phyloP scores from a whole-genome alignment of 257 asterid species.

The Orobanche coerulescens region DNA sequence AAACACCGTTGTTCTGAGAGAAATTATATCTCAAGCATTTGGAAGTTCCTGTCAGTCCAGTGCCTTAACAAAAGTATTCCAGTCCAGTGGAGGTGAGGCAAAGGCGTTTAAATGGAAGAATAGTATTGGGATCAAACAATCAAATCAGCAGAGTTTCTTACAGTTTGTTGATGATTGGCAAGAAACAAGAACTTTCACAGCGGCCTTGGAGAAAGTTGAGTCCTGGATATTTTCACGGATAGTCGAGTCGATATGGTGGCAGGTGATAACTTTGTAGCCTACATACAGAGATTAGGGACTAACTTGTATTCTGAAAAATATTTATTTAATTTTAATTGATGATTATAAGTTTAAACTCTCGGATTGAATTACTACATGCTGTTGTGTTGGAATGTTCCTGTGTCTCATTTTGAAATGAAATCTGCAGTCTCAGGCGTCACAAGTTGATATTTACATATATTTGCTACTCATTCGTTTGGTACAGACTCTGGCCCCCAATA shows the following conservation, averaged over 20 bases:
- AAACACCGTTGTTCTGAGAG: constrained; percentile 78
- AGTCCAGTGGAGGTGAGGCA: constrained; percentile 38
- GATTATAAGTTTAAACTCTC: background rate
- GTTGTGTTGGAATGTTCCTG: background rate
- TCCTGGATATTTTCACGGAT: constrained; percentile 92
- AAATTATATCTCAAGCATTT: constrained; percentile 67
- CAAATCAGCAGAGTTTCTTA: constrained; percentile 39
- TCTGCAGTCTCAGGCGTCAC: background rate
- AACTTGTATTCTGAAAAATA: background rate
- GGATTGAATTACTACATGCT: background rate
- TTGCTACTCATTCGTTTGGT: constrained; percentile 21
- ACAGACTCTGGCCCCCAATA: constrained; percentile 81
- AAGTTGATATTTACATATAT: background rate
- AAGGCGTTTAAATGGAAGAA: constrained; percentile 32
- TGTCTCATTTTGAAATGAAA: constrained; percentile 3
- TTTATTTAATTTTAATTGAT: background rate
- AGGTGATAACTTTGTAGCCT: constrained; percentile 42
- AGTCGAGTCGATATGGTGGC: constrained; percentile 99
- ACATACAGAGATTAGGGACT: background rate
- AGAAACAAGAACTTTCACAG: constrained; percentile 73
- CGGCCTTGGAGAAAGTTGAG: constrained; percentile 82
- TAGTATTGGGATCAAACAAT: constrained; percentile 35
- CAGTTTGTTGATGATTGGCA: constrained; percentile 85
- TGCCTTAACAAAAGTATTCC: constrained; percentile 33
- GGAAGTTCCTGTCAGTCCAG: constrained; percentile 65